phyloP scores from a whole-genome alignment of 306 rosid genomes.

The Cucumis sativus region DNA sequence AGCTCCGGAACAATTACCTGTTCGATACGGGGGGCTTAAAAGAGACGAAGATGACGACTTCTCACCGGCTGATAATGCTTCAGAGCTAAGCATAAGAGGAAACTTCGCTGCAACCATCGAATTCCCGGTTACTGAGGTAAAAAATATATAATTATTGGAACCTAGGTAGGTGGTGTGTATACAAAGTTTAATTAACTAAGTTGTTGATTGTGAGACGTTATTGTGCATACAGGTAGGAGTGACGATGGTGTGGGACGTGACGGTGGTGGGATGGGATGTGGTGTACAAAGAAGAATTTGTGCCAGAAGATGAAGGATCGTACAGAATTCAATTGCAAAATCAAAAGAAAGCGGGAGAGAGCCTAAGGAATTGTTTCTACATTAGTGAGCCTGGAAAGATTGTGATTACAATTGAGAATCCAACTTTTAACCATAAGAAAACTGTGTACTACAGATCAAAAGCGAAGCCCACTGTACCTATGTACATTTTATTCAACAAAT shows the following conservation, averaged over 20 bases:
- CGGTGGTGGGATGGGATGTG: conserved; percentile 85
- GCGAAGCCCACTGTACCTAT: conserved; percentile 51
- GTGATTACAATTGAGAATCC: conserved; percentile 48
- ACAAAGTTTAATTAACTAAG: too few relatives aligned
- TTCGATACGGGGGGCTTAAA: conserved; percentile 66
- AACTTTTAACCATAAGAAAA: conserved; percentile 53
- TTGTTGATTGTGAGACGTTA: too few relatives aligned
- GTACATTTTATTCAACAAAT: conserved; percentile 23
- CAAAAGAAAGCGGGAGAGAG: conserved; percentile 42
- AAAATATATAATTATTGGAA: too few relatives aligned
- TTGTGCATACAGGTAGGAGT: conserved; percentile 31
- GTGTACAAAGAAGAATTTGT: conserved; percentile 76
- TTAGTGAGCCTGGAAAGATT: conserved; percentile 76
- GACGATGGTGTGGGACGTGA: conserved; percentile 71
- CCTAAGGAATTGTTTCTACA: conserved; percentile 67
- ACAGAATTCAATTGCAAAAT: conserved; percentile 48
- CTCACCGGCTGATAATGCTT: conserved; percentile 36
- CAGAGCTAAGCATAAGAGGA: conserved; percentile 33
- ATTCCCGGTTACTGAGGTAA: conserved; percentile 48
- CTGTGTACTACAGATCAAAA: conserved; percentile 47
- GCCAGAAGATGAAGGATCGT: conserved; percentile 83
- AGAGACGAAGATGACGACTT: conserved; percentile 55
- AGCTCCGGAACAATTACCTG: conserved; percentile 64
- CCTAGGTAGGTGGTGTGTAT: too few relatives aligned
- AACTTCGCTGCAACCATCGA: conserved; percentile 27